Evolutionary conservation across 2,329 filamentous ascomycete species (phyloP), one percentile per base, ranked within the genome.

Genomic region (Aphanoascus verrucosus): DNA sequence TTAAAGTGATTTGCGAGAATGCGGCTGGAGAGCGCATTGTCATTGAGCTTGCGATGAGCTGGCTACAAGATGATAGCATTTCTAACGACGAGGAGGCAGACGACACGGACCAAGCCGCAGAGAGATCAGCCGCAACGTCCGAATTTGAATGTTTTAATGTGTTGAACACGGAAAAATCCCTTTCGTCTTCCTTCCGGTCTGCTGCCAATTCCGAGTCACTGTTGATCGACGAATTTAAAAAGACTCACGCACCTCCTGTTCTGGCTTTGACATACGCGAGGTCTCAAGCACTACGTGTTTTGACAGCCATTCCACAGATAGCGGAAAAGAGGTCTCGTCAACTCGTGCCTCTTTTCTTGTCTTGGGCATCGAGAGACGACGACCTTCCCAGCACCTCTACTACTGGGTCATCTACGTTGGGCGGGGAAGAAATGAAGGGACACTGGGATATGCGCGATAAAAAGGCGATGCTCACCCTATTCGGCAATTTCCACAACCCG

Each of bases 81-180:
- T 37, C 50, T 50, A 5, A 23, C 19, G 12, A 31, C 15, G 28
- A 23, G 17, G 37, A 37, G 48, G 15, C 40, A 32, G 12, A 20
- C 60, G 2, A 57, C 58, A 31, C 57, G 59, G 19, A 57, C 61
- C 11, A 19, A 8, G 34, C 32, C 43, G 37, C 11, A 19, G 43
- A 54, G 17, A 46, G 9, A 11, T 57, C 57, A 5, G 62, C 59
- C 34, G 60, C 60, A 9, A 61, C 64, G 45, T 65, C 65, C 17
- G 57, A 93, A 59, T 98, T 95, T 60, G 84, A 94, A 66, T 97
- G 91, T 65, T 84, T 82, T 17, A 89, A 93, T 59, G 66, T 91
- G 35, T 74, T 75, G 34, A 77, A 74, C 31, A 69, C 94, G 1
- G 71, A 79, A 44, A 71, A 72, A 12, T 67, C 75, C 19, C 76